A percentile compares a stretch with the other conserved stretches of the same genome.
Conservation (phyloP, 2,329 filamentous ascomycete species). For the Stagonosporopsis vannaccii region DNA sequence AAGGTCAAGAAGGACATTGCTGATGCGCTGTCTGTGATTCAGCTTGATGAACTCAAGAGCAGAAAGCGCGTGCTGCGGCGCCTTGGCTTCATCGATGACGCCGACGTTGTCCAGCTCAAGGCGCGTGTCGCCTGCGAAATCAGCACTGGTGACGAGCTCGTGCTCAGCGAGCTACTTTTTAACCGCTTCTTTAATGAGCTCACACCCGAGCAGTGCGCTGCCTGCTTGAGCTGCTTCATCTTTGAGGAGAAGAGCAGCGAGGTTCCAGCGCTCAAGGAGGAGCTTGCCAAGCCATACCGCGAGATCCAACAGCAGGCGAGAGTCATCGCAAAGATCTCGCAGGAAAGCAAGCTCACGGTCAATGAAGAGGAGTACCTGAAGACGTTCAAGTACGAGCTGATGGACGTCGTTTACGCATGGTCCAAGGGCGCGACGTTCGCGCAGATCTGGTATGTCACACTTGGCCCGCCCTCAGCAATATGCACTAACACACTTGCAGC, state of each 20-base stretch:
- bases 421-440: conserved; percentile 88
- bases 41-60: conserved; percentile 94
- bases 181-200: conserved; percentile 98
- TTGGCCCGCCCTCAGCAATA: neutral
- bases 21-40: conserved; percentile 84
- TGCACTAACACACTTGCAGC: conserved; percentile 56
- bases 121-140: conserved; percentile 98
- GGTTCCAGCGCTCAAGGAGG: conserved; percentile 74
- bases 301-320: conserved; percentile 88
- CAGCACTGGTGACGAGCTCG: conserved; percentile 92
- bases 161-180: conserved; percentile 92
- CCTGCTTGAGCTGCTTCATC: conserved; percentile 91
- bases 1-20: conserved; percentile 85
- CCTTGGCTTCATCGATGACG: conserved; percentile 93
- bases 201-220: conserved; percentile 83
- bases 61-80: conserved; percentile 94
- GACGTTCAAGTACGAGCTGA: conserved; percentile 90
- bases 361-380: conserved; percentile 94
- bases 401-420: conserved; percentile 96
- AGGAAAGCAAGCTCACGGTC: conserved; percentile 91
- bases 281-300: conserved; percentile 83
- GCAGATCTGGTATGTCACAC: conserved; percentile 83
- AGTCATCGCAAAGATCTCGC: conserved; percentile 88
- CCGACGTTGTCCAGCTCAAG: conserved; percentile 95
- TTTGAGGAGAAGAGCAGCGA: conserved; percentile 96